These are phyloP conservation scores for Pichia sp. DNA, from an alignment of 1,139 yeast species.

Conservation along the genomic window DNA sequence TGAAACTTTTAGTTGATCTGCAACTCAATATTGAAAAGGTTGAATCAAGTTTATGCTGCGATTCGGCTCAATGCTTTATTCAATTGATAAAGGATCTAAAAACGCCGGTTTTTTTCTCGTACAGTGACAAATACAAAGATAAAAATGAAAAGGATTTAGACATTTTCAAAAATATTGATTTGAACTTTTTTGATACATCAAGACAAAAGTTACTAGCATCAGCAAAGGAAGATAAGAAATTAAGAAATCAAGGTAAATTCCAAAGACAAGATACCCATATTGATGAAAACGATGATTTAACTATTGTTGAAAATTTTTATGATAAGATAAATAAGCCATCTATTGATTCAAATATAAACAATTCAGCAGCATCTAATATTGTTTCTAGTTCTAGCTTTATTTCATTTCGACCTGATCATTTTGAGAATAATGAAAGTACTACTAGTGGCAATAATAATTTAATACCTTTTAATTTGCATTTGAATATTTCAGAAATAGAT, in stretches of 20 bases:
- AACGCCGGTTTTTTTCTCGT: slow-evolving; percentile 53
- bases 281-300: slow-evolving; percentile 12
- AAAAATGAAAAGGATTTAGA: slow-evolving; percentile 35
- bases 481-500: slow-evolving; percentile 35
- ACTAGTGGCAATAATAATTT: slow-evolving; percentile 11
- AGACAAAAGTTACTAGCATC: background rate
- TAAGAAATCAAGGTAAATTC: background rate
- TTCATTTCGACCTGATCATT: slow-evolving; percentile 42
- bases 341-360: background rate
- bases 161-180: slow-evolving; percentile 44
- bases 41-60: slow-evolving; percentile 69
- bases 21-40: slow-evolving; percentile 8
- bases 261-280: no score
- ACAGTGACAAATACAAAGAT: slow-evolving; percentile 35
- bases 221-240: background rate
- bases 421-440: slow-evolving; percentile 22
- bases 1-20: slow-evolving; percentile 36
- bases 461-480: slow-evolving; percentile 23
- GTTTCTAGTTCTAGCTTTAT: slow-evolving; percentile 17
- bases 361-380: slow-evolving; percentile 1
- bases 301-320: slow-evolving; percentile 27
- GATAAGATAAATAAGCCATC: slow-evolving; percentile 11
- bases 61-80: slow-evolving; percentile 65
- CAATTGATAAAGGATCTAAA: slow-evolving; percentile 69
- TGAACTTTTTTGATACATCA: slow-evolving; percentile 3